phyloP scores from a whole-genome alignment of 371 early-diverging fungal species.

The Mortierella sp. region DNA sequence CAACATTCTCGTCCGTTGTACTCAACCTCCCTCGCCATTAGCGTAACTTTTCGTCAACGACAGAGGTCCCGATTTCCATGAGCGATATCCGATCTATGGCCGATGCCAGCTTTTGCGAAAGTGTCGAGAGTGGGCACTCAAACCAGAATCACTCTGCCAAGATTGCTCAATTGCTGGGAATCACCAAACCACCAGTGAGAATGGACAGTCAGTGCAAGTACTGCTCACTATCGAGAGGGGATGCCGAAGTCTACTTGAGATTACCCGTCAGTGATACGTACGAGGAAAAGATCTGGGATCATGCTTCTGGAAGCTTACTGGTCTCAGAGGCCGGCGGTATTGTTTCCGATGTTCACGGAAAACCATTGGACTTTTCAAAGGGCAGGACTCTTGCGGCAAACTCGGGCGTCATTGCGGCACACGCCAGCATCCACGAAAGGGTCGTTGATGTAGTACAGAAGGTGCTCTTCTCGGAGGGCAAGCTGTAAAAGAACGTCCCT shows the following conservation, averaged over 20 bases:
- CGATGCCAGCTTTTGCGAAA: constrained; percentile 90
- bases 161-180: constrained; percentile 80
- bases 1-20: neutral
- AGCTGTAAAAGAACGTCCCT: constrained; percentile 22
- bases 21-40: constrained; percentile 40
- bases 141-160: constrained; percentile 81
- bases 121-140: constrained; percentile 95
- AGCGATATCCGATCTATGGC: constrained; percentile 61
- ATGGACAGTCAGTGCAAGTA: constrained; percentile 98
- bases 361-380: constrained; percentile 87
- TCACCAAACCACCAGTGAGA: constrained; percentile 80
- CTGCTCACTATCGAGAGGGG: constrained; percentile 85
- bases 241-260: constrained; percentile 92
- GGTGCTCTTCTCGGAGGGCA: constrained; percentile 57
- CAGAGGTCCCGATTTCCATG: constrained; percentile 75
- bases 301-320: constrained; percentile 91
- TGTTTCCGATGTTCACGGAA: constrained; percentile 86
- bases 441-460: constrained; percentile 77
- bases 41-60: constrained; percentile 69
- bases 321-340: constrained; percentile 95
- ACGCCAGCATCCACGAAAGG: constrained; percentile 67
- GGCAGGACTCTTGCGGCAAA: constrained; percentile 86
- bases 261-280: constrained; percentile 83
- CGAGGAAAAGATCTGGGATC: constrained; percentile 98
- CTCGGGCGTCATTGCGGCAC: constrained; percentile 91